A percentile compares a stretch with the other conserved stretches of the same genome.
phyloP scores from a whole-genome alignment of 306 rosid genomes.

The Vicia sativa region DNA sequence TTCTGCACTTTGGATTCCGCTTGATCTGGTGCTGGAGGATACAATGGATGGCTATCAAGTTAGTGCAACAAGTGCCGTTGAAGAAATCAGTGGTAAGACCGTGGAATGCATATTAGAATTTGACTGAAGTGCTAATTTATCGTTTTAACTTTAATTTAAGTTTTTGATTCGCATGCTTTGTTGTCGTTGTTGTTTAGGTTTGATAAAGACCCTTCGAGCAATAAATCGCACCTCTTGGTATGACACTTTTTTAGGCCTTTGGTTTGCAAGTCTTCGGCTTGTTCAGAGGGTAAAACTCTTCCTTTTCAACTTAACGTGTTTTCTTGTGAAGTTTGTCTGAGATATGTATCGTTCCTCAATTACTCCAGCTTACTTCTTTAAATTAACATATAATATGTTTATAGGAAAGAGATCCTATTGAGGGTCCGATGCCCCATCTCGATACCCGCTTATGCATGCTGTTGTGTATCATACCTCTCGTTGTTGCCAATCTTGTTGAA shows the following conservation, averaged over 20 bases:
- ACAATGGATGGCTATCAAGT: conserved; percentile 97
- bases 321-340: conserved; percentile 34
- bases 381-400: conserved; percentile 22
- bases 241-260: conserved; percentile 89
- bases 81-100: conserved; percentile 68
- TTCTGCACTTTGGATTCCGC: conserved; percentile 97
- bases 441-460: conserved; percentile 93
- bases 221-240: conserved; percentile 93
- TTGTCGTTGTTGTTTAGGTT: conserved; percentile 60
- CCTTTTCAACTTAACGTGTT: conserved; percentile 30
- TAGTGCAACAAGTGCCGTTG: conserved; percentile 86
- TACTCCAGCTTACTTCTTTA: conserved; percentile 7
- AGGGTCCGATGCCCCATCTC: conserved; percentile 96
- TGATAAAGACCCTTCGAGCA: conserved; percentile 88
- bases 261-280: conserved; percentile 94
- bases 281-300: conserved; percentile 82
- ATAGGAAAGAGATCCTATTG: conserved; percentile 96
- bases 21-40: conserved; percentile 91
- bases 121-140: conserved; percentile 26
- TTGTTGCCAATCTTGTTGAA: conserved; percentile 77
- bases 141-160: conserved; percentile 23
- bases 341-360: conserved; percentile 8
- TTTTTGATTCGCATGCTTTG: conserved; percentile 30
- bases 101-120: conserved; percentile 29
- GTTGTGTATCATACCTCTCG: conserved; percentile 80